phyloP scores from a whole-genome alignment of 75 land plant genomes.

The Picea glauca region DNA sequence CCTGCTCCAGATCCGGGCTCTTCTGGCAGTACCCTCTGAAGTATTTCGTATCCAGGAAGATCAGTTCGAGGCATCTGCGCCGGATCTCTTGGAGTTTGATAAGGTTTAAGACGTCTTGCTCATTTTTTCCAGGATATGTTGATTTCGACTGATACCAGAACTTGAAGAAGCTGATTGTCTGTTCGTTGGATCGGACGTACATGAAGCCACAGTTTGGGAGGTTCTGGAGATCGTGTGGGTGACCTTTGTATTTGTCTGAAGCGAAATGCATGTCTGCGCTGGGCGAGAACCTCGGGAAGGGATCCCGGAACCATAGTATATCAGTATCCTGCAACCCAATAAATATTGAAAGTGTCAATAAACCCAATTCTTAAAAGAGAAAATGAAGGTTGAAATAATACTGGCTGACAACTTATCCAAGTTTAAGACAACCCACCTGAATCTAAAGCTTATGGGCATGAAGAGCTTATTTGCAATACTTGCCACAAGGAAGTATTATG shows the following conservation, averaged over 20 bases:
- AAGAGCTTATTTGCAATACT: too few species aligned
- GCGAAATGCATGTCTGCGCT: slow-evolving; percentile 35
- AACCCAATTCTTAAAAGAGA: too few species aligned
- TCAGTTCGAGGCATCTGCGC: slow-evolving; percentile 27
- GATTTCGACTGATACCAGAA: slow-evolving; percentile 51
- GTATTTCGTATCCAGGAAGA: slow-evolving; percentile 44
- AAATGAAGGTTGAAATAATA: too few species aligned
- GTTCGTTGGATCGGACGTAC: slow-evolving; percentile 49
- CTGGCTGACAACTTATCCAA: too few species aligned
- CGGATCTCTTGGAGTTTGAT: slow-evolving; percentile 25
- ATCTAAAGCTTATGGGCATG: too few species aligned
- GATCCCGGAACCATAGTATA: slow-evolving; percentile 82
- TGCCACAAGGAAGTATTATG: too few species aligned
- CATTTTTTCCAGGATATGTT: slow-evolving; percentile 40
- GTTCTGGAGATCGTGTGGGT: slow-evolving; percentile 31
- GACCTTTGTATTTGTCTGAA: slow-evolving; percentile 43
- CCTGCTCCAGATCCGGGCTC: slow-evolving; percentile 22
- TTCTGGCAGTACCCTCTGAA: slow-evolving; percentile 67
- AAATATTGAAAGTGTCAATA: too few species aligned
- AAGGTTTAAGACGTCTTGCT: slow-evolving; percentile 61
- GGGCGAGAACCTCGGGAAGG: slow-evolving; percentile 33
- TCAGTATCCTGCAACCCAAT: slow-evolving; percentile 64
- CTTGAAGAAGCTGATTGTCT: slow-evolving; percentile 58
- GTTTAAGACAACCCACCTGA: too few species aligned
- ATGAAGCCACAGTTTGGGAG: slow-evolving; percentile 74